Evolutionary conservation across 164 flowering plant genomes (phyloP).

Genomic region (Sextonia rubra): DNA sequence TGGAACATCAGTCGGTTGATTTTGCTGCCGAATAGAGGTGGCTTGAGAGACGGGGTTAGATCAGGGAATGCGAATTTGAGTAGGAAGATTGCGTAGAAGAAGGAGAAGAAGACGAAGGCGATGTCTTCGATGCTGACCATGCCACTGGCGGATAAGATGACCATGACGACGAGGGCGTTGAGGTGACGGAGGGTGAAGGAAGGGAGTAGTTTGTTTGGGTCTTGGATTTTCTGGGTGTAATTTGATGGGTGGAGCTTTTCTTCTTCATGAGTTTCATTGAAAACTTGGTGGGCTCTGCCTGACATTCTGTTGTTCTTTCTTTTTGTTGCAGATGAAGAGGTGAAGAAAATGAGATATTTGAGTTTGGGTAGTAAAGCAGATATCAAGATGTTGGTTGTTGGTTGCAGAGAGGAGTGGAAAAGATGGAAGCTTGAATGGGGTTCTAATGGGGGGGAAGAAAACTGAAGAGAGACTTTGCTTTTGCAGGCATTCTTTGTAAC

Average conservation of each 20-base stretch:
- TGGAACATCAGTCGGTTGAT: constrained; percentile 28
- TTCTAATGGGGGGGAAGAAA: too few species aligned
- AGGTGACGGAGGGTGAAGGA: constrained; percentile 41
- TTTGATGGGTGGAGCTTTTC: not conserved
- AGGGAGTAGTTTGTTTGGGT: not conserved
- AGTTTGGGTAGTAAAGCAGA: not conserved
- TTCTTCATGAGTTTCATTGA: not conserved
- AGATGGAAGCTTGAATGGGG: too few species aligned
- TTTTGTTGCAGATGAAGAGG: not conserved
- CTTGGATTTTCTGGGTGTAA: not conserved
- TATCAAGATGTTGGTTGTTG: too few species aligned
- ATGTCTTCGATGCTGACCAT: constrained; percentile 35
- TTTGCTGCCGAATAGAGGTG: constrained; percentile 22
- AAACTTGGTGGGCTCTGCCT: not conserved
- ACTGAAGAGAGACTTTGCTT: too few species aligned
- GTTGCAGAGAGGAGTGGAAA: too few species aligned
- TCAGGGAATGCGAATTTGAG: constrained; percentile 26
- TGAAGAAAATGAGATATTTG: too few species aligned
- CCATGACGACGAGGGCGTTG: constrained; percentile 25
- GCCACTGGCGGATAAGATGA: constrained; percentile 38
- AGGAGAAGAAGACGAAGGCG: constrained; percentile 30
- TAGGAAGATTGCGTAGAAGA: constrained; percentile 26
- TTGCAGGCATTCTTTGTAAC: too few species aligned
- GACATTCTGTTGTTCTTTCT: not conserved
- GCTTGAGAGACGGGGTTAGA: constrained; percentile 7